phyloP scores from a whole-genome alignment of 2,329 filamentous ascomycete genomes.

The Monilinia vaccinii-corymbosi region DNA sequence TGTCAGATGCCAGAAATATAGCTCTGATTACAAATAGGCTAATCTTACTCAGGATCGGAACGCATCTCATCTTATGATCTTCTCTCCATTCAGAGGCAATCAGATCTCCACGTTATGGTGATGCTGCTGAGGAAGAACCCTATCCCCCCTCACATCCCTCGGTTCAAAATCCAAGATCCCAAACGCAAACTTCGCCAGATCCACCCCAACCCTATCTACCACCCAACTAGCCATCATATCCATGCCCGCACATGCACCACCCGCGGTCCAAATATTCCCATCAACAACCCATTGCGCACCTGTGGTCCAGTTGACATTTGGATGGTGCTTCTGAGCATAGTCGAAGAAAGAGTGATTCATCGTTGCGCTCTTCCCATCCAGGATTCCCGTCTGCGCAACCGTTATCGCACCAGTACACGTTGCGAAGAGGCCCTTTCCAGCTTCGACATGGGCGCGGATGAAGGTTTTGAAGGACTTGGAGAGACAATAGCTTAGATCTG shows the following conservation, averaged over 20 bases:
- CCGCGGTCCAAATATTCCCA: constrained; percentile 39
- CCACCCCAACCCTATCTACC: constrained; percentile 18
- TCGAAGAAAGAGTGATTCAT: constrained; percentile 33
- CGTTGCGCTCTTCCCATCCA: constrained; percentile 37
- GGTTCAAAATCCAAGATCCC: constrained; percentile 21
- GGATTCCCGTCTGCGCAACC: constrained; percentile 30
- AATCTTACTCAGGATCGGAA: neutral
- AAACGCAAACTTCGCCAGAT: constrained; percentile 15
- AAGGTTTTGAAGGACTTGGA: constrained; percentile 28
- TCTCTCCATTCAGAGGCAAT: neutral
- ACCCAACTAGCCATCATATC: constrained; percentile 27
- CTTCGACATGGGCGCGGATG: constrained; percentile 30
- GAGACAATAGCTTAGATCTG: constrained; percentile 26
- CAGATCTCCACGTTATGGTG: constrained; percentile 6
- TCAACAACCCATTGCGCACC: constrained; percentile 37
- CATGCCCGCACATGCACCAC: constrained; percentile 38
- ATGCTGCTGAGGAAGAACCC: constrained; percentile 12
- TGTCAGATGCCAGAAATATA: no score
- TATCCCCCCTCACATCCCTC: constrained; percentile 29
- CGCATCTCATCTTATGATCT: no score
- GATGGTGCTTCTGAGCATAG: constrained; percentile 27
- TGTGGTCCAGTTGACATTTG: constrained; percentile 36
- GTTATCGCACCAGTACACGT: constrained; percentile 33
- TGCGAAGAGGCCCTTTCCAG: constrained; percentile 31
- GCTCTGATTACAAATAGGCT: neutral